Evolutionary conservation across 164 flowering plant species (phyloP), one percentile per base, ranked within the genome.

Genomic region (Santalum album): DNA sequence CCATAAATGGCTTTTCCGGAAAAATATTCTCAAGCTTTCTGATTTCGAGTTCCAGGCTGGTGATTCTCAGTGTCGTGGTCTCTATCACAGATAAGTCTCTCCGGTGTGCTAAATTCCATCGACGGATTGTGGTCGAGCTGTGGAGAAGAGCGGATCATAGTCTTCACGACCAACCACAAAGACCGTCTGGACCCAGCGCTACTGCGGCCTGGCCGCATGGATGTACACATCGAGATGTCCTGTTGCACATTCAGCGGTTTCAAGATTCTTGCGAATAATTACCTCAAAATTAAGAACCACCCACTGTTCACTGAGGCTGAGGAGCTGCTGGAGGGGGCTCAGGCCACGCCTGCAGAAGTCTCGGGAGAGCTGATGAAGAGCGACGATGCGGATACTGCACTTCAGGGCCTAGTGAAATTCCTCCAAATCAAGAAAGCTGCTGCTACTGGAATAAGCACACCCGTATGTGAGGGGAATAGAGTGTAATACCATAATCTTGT

Each of bases 51-150:
- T n/a, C n/a, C n/a, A n/a, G n/a, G n/a, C n/a, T n/a, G n/a, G n/a
- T 29, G 17, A 24, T 6, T 23, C 22, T n/a, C n/a, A n/a, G n/a
- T 55, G 20, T 2, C 26, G 15, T 49, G n/a, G n/a, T n/a, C 23
- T 49, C 16, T 32, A 10, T 24, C 1, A 47, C 65, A 78, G 76
- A 56, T 78, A 36, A 75, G 75, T 2, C 71, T 71, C 7, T 73
- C 76, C 0, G 80, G 68, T 0, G 54, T 75, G 24, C 72, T 78
- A 32, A 78, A 73, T 53, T 73, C 76, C 64, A 59, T 78, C 10
- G 78, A 78, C 44, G 80, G 83, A 15, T 21, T 74, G 44, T 76
- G 80, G 83, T 78, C 80, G 25, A 59, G 75, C 52, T 74, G 77
- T 34, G 77, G 75, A 1, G 77, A 77, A n/a, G 78, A 74, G 53